Conservation (phyloP, 192 early-diverging fungal genomes). For the Coemansia sp. region DNA sequence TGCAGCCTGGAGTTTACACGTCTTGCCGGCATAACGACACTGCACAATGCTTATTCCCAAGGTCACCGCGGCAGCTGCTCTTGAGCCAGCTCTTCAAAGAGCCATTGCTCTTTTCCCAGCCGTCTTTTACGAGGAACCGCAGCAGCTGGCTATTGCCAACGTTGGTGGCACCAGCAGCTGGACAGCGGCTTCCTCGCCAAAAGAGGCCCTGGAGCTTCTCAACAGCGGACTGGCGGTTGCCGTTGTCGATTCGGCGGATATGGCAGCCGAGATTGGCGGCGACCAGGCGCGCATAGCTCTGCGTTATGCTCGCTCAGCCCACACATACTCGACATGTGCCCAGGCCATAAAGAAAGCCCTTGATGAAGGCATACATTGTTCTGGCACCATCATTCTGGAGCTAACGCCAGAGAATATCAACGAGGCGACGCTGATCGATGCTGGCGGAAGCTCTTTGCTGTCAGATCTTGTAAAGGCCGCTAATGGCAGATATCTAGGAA, state of each 20-base stretch:
- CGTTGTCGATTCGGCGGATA: constrained; percentile 12
- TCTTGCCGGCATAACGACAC: neutral
- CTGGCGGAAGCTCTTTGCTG: constrained; percentile 10
- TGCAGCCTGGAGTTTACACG: neutral
- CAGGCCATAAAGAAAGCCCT: constrained; percentile 15
- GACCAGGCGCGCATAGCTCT: constrained; percentile 39
- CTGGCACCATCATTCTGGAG: constrained; percentile 36
- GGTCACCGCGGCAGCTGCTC: constrained; percentile 17
- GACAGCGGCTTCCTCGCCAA: constrained; percentile 17
- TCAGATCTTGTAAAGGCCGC: constrained; percentile 23
- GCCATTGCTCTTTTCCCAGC: constrained; percentile 24
- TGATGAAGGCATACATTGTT: constrained; percentile 19
- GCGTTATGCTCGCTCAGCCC: constrained; percentile 11
- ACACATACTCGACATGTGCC: neutral
- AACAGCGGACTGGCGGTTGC: constrained; percentile 44
- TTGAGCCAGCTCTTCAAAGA: constrained; percentile 20
- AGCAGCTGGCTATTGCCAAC: constrained; percentile 8
- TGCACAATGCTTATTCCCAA: constrained; percentile 46
- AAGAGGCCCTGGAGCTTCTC: constrained; percentile 30
- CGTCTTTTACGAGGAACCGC: constrained; percentile 20
- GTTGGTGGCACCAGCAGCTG: constrained; percentile 12
- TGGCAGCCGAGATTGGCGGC: neutral
- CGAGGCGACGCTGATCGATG: constrained; percentile 15
- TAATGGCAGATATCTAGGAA: constrained; percentile 11
- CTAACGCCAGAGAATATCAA: constrained; percentile 30